These are phyloP conservation scores for Cornus florida DNA, from an alignment of 148 eudicot genomes.

Conservation along the genomic window DNA sequence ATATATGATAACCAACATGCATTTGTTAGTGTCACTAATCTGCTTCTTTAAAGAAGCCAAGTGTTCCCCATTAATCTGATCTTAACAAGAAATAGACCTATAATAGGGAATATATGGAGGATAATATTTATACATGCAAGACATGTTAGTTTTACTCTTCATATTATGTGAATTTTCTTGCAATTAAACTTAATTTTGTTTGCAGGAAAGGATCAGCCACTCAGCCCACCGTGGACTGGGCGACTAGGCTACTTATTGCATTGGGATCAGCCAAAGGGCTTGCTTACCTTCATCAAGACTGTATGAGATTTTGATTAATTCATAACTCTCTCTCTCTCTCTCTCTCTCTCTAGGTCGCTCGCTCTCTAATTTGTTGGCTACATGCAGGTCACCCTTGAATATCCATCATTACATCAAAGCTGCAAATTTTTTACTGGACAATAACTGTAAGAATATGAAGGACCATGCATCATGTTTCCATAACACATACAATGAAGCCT, in stretches of 20 bases:
- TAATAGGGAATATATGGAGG: no score
- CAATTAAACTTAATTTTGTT: background rate
- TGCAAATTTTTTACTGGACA: constrained; percentile 65
- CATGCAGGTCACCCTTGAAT: constrained; percentile 56
- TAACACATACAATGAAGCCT: no score
- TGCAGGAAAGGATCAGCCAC: constrained; percentile 41
- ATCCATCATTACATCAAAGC: constrained; percentile 78
- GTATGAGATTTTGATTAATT: constrained; percentile 14
- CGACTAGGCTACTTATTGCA: constrained; percentile 39
- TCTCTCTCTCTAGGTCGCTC: background rate
- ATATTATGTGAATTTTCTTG: no score
- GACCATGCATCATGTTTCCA: no score
- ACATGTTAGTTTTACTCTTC: no score
- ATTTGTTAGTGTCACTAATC: no score
- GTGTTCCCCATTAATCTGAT: no score
- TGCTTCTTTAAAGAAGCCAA: no score
- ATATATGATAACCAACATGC: no score
- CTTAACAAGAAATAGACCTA: no score
- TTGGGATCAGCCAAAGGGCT: constrained; percentile 53
- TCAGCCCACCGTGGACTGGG: constrained; percentile 39
- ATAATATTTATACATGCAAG: no score
- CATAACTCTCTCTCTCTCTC: background rate
- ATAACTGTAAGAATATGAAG: constrained; percentile 35
- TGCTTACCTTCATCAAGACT: constrained; percentile 45
- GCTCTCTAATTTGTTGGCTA: background rate